Evolutionary conservation across 2,329 filamentous ascomycete genomes (phyloP), one percentile per base, ranked within the genome.

Genomic region (Tolypocladium amazonense): DNA sequence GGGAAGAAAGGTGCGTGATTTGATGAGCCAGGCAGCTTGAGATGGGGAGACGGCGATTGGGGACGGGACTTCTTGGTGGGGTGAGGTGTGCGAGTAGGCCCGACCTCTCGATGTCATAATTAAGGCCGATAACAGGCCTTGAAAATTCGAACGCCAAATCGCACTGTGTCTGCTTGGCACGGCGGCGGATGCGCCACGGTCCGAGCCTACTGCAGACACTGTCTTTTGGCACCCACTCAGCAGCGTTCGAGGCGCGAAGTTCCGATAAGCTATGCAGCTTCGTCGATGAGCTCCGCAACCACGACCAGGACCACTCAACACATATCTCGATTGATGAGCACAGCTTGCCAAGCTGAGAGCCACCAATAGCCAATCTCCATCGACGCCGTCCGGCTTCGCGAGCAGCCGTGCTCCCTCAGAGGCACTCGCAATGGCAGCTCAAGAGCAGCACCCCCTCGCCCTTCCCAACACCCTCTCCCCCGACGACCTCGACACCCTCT

Each of bases 401-500:
- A 52, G 15, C 47, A 30, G 2, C 27, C 47, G 15, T 33, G 4
- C 8, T 9, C 8, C 27, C 50, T 11, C 2, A 20, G 9, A 11
- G 50, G n/a, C 30, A n/a, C 18, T 39, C 56, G 2, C 52, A 25
- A 58, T 56, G 53, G 47, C 56, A 3, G 45, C 54, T 55, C 57
- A 50, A 23, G 56, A 64, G 65, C 69, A 69, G 75, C 77, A 75
- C 68, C 77, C 75, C 27, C 78, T 81, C 69, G 76, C 78, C 63
- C 76, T 83, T 61, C 81, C 87, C 38, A 76, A 82, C 3, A 85
- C 88, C 59, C 88, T 94, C 63, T 83, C 89, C 56, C 89, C 92
- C 35, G 88, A 92, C 73, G 85, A 86, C 56, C 90, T 97, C 76
- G 92, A 96, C 77, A 85, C 91, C 66, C 83, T 96, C 58, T 90